These are phyloP conservation scores for Acorus calamus DNA, from an alignment of 106 monocot genomes.

Conservation along the genomic window DNA sequence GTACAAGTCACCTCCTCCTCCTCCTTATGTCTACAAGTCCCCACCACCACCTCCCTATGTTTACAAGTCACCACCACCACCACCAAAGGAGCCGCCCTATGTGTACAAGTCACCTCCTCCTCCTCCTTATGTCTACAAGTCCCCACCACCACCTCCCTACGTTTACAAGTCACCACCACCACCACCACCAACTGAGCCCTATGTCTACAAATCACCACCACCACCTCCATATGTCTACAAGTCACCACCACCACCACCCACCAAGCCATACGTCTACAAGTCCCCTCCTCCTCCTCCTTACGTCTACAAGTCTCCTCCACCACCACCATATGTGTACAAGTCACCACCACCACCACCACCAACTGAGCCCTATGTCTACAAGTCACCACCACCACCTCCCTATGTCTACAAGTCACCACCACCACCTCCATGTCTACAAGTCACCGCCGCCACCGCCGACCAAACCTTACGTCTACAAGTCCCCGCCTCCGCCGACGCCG, in stretches of 20 bases:
- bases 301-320: constrained; percentile 21
- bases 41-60: constrained; percentile 22
- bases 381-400: constrained; percentile 12
- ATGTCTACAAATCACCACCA: constrained; percentile 10
- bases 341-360: constrained; percentile 8
- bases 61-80: constrained; percentile 12
- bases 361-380: background rate
- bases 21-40: background rate
- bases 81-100: background rate
- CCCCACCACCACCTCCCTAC: constrained; percentile 1
- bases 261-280: background rate
- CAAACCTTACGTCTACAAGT: background rate
- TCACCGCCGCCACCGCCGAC: constrained; percentile 14
- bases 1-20: constrained; percentile 18
- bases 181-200: constrained; percentile 4
- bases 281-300: background rate
- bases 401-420: constrained; percentile 9
- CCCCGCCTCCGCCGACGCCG: constrained; percentile 16
- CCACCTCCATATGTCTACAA: constrained; percentile 15
- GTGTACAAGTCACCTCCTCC: constrained; percentile 4
- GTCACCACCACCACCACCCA: constrained; percentile 21
- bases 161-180: background rate
- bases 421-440: background rate
- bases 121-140: constrained; percentile 13
- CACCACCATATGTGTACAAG: background rate